A percentile compares a stretch with the other conserved stretches of the same genome.
phyloP scores from a whole-genome alignment of 441 rosid genomes.

The California macrophylla region DNA sequence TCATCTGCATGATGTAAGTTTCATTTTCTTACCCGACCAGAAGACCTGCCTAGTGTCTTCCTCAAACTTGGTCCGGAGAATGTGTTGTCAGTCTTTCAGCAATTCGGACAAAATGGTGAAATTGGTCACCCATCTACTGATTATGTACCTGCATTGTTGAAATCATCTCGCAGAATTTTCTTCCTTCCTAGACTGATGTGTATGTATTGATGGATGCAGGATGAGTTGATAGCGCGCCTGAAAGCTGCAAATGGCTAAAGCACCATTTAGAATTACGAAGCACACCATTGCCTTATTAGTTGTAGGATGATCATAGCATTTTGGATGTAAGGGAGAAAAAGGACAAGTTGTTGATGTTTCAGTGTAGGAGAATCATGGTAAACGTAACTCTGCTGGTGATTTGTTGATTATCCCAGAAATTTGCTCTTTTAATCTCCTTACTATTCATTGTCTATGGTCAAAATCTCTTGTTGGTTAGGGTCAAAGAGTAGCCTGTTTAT shows the following conservation, averaged over 20 bases:
- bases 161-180: background rate
- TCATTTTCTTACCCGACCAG: background rate
- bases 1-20: background rate
- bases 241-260: constrained; percentile 30
- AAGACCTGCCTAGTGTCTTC: background rate
- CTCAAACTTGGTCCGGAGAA: background rate
- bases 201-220: constrained; percentile 33
- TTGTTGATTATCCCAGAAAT: background rate
- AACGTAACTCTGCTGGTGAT: background rate
- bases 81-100: background rate
- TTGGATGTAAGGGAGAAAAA: constrained; percentile 12
- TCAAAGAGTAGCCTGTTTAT: background rate
- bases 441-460: background rate
- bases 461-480: background rate
- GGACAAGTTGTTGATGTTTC: background rate
- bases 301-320: constrained; percentile 7
- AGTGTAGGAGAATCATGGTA: background rate
- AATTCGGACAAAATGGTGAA: background rate
- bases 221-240: constrained; percentile 61
- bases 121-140: background rate
- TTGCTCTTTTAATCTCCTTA: background rate
- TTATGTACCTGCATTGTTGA: background rate
- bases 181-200: background rate
- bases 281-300: constrained; percentile 4
- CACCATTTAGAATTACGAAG: background rate